A percentile compares a stretch with the other conserved stretches of the same genome.
These are phyloP conservation scores for Metarhizium humberi DNA, from an alignment of 2,329 filamentous ascomycete species.

Conservation along the genomic window DNA sequence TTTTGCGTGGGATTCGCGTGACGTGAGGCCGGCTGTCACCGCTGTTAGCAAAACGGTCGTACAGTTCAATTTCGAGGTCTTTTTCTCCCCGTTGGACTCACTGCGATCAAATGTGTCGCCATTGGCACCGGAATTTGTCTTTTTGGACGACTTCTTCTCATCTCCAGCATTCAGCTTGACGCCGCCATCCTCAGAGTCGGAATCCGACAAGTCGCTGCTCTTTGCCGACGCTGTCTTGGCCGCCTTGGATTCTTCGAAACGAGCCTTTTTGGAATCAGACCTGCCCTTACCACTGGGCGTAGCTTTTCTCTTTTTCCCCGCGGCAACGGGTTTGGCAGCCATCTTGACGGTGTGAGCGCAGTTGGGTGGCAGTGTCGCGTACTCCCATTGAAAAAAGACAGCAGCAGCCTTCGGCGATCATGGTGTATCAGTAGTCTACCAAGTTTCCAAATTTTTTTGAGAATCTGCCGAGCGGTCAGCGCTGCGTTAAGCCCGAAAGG, in stretches of 20 bases:
- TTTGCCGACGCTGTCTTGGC: slow-evolving; percentile 23
- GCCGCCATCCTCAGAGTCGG: slow-evolving; percentile 40
- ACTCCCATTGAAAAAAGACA: not conserved
- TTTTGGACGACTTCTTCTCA: slow-evolving; percentile 24
- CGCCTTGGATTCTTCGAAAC: slow-evolving; percentile 26
- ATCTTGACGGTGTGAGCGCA: slow-evolving; percentile 19
- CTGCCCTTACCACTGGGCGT: slow-evolving; percentile 33
- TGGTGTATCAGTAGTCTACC: not conserved
- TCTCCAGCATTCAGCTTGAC: slow-evolving; percentile 32
- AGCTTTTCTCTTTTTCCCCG: slow-evolving; percentile 50
- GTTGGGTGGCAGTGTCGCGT: not conserved
- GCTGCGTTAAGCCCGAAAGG: slow-evolving; percentile 13
- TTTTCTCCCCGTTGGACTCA: slow-evolving; percentile 15
- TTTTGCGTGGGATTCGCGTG: slow-evolving; percentile 83
- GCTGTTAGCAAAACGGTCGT: not conserved
- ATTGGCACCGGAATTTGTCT: slow-evolving; percentile 19
- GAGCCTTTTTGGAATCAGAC: slow-evolving; percentile 40
- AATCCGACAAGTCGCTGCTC: slow-evolving; percentile 30
- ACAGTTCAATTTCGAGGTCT: not conserved
- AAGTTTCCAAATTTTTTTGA: slow-evolving; percentile 12
- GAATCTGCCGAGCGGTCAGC: slow-evolving; percentile 27
- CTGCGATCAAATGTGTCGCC: slow-evolving; percentile 34
- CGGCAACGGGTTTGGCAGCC: slow-evolving; percentile 37
- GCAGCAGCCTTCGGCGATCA: not conserved
- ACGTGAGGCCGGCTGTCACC: slow-evolving; percentile 32